Conservation (phyloP, 441 rosid genomes). For the Hura crepitans region DNA sequence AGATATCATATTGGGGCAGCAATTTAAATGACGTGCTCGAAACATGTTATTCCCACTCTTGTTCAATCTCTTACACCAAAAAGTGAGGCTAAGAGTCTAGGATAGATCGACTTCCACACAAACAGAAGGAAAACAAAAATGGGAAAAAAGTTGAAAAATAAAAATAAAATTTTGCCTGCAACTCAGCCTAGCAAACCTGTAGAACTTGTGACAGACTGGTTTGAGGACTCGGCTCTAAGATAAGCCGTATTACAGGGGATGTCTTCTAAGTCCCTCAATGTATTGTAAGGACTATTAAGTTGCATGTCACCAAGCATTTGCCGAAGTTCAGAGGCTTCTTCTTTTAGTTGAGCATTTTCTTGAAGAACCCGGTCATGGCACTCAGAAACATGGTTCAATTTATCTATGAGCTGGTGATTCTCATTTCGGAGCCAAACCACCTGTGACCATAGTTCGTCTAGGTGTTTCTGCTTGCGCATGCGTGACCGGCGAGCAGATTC, state of each 20-base stretch:
- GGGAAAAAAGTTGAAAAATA: neutral
- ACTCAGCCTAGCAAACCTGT: conserved; percentile 36
- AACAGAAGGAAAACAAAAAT: conserved; percentile 5
- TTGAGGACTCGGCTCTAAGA: conserved; percentile 44
- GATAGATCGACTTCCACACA: conserved; percentile 13
- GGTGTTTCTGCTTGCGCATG: conserved; percentile 76
- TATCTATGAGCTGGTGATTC: conserved; percentile 59
- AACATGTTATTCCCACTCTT: conserved; percentile 21
- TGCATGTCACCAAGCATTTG: conserved; percentile 60
- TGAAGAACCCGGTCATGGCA: conserved; percentile 45
- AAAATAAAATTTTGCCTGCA: conserved; percentile 5
- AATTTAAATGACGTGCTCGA: conserved; percentile 14
- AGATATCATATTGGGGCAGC: conserved; percentile 8
- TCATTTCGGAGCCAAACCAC: conserved; percentile 48
- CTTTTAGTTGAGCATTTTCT: conserved; percentile 73
- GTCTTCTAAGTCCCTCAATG: conserved; percentile 45
- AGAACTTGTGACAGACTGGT: conserved; percentile 41
- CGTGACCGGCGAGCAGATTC: conserved; percentile 86
- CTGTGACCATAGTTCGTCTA: conserved; percentile 61
- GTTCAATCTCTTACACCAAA: conserved; percentile 9
- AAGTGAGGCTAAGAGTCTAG: conserved; percentile 14
- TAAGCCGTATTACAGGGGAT: conserved; percentile 35
- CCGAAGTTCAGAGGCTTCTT: conserved; percentile 57
- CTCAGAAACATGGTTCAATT: conserved; percentile 59
- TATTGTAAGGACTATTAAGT: conserved; percentile 41